These are phyloP conservation scores for Epichloe brachyelytri DNA, from an alignment of 2,329 filamentous ascomycete species.

Conservation along the genomic window DNA sequence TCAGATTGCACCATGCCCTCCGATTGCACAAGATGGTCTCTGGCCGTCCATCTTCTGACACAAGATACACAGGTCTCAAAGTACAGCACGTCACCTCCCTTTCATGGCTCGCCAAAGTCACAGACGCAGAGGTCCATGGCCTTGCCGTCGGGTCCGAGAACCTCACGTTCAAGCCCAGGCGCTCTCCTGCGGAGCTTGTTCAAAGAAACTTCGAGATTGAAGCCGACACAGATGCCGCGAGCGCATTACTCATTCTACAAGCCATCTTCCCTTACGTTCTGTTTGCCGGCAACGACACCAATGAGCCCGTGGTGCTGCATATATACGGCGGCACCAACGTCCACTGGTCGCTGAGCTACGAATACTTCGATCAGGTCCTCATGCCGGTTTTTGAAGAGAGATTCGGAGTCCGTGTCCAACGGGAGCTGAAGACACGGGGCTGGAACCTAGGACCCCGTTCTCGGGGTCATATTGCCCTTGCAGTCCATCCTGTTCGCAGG, in stretches of 20 bases:
- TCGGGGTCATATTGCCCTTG: conserved; percentile 32
- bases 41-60: too few species aligned
- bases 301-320: conserved; percentile 32
- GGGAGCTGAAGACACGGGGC: conserved; percentile 31
- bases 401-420: conserved; percentile 35
- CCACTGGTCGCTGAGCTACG: conserved; percentile 41
- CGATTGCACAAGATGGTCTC: too few species aligned
- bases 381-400: conserved; percentile 38
- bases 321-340: conserved; percentile 49
- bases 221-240: conserved; percentile 37
- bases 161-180: conserved; percentile 32
- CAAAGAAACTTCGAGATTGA: conserved; percentile 35
- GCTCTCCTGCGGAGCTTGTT: conserved; percentile 24
- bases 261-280: conserved; percentile 46
- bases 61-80: conserved; percentile 36
- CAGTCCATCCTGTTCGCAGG: conserved; percentile 19
- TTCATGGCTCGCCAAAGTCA: conserved; percentile 38
- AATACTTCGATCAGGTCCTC: conserved; percentile 50
- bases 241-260: conserved; percentile 45
- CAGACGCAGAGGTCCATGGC: conserved; percentile 36
- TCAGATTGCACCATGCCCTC: neutral
- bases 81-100: conserved; percentile 47
- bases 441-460: conserved; percentile 35
- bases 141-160: conserved; percentile 37
- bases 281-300: conserved; percentile 33